Conservation (phyloP, 2,329 filamentous ascomycete species). For the Aquanectria penicillioides region DNA sequence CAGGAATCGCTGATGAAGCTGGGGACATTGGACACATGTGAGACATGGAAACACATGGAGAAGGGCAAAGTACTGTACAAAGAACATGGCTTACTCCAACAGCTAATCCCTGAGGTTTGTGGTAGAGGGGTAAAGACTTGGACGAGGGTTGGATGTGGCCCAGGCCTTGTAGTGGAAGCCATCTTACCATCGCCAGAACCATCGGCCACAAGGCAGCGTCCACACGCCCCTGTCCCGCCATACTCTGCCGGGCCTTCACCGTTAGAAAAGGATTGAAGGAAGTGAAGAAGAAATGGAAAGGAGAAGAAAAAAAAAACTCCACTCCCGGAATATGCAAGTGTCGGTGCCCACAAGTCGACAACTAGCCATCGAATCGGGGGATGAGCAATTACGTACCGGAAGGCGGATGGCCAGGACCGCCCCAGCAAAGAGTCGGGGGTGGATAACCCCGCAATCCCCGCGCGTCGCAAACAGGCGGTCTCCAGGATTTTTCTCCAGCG, state of each 20-base stretch:
- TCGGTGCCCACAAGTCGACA: not conserved
- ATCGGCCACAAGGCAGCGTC: no score
- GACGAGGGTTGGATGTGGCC: no score
- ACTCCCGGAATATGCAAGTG: no score
- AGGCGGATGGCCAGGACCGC: not conserved
- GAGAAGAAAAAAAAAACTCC: no score
- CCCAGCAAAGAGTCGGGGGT: not conserved
- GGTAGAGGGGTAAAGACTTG: not conserved
- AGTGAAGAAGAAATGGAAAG: not conserved
- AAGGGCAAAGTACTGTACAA: not conserved
- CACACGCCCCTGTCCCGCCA: no score
- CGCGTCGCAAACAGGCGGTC: no score
- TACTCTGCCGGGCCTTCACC: no score
- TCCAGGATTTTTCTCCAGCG: not conserved
- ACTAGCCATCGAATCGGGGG: constrained; percentile 8
- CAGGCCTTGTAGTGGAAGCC: no score
- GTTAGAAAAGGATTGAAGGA: no score
- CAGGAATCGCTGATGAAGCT: no score
- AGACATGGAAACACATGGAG: not conserved
- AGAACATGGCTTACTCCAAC: not conserved
- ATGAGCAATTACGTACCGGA: constrained; percentile 16
- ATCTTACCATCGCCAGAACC: no score
- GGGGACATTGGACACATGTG: not conserved
- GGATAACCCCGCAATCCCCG: constrained; percentile 16
- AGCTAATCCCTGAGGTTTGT: not conserved